Percentiles rank a stretch among this genome's conserved stretches.
phyloP scores from a whole-genome alignment of 2,329 filamentous ascomycete species.

The Arthrobotrys conoides region DNA sequence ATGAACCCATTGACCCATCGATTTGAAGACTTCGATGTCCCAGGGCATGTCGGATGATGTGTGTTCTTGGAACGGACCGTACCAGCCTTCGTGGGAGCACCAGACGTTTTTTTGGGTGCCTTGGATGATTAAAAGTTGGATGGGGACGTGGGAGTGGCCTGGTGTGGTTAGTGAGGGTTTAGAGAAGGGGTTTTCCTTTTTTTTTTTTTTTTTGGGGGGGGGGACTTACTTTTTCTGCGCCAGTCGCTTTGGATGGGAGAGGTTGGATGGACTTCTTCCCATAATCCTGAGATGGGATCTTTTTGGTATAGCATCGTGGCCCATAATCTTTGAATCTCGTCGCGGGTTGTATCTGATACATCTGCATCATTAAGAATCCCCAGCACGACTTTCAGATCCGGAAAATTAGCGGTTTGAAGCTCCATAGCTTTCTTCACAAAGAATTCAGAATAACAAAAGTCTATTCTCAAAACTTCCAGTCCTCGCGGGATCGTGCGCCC shows the following conservation, averaged over 20 bases:
- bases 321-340: background rate
- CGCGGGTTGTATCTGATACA: background rate
- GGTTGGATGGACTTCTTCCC: background rate
- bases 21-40: background rate
- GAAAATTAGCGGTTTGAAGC: background rate
- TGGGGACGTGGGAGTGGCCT: background rate
- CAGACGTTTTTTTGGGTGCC: background rate
- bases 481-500: slow-evolving; percentile 5
- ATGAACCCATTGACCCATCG: background rate
- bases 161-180: background rate
- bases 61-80: slow-evolving; percentile 34
- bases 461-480: slow-evolving; percentile 28
- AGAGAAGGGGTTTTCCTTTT: too few relatives aligned
- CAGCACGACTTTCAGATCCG: slow-evolving; percentile 5
- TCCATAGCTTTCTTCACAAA: background rate
- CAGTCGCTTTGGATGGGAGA: background rate
- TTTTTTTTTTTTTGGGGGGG: background rate
- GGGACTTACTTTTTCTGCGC: slow-evolving; percentile 11
- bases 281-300: background rate
- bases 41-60: background rate
- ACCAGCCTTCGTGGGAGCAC: slow-evolving; percentile 12
- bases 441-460: slow-evolving; percentile 1
- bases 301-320: background rate
- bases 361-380: background rate
- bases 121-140: background rate